Evolutionary conservation across 257 asterid species (phyloP).

Genomic region (Anisodus acutangulus): DNA sequence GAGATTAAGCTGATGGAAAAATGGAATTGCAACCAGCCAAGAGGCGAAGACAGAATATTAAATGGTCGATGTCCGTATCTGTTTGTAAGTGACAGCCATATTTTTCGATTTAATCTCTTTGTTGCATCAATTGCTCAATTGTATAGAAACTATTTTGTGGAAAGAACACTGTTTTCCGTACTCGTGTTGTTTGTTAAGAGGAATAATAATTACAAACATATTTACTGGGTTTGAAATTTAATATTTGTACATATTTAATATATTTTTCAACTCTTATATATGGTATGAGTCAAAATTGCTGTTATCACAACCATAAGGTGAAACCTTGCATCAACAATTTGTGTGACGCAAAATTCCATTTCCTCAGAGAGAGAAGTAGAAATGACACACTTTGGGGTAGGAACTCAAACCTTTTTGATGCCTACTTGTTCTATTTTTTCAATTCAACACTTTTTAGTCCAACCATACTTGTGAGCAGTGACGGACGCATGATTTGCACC

Average conservation of each 20-base stretch:
- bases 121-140: not conserved
- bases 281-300: too few relatives aligned
- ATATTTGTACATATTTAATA: too few relatives aligned
- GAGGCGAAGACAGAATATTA: not conserved
- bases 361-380: not conserved
- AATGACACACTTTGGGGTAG: not conserved
- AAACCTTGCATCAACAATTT: not conserved
- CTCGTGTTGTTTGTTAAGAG: not conserved
- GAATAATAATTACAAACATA: too few relatives aligned
- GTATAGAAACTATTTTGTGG: not conserved
- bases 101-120: not conserved
- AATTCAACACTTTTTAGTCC: not conserved
- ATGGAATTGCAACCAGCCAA: not conserved
- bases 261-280: too few relatives aligned
- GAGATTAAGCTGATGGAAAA: not conserved
- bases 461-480: not conserved
- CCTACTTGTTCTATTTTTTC: not conserved
- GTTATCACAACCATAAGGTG: not conserved
- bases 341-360: not conserved
- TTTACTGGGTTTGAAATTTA: too few relatives aligned
- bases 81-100: not conserved
- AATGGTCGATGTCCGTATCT: not conserved
- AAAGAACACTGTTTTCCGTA: not conserved
- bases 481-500: too few relatives aligned
- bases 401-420: not conserved